Conservation (phyloP, 345 rosid species). For the Acer campestre region DNA sequence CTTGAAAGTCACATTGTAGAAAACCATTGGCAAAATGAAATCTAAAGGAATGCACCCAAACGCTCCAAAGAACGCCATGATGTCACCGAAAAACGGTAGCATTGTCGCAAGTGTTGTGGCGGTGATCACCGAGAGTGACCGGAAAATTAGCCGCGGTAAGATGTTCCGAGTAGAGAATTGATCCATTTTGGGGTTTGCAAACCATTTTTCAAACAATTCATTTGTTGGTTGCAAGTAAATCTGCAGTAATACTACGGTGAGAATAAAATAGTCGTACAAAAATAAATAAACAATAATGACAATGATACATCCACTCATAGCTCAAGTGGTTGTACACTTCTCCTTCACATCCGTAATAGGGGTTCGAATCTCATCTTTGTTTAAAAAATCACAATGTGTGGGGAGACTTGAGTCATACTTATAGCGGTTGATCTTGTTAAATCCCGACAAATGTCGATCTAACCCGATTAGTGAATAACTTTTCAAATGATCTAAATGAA, state of each 20-base stretch:
- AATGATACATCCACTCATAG: too few species aligned
- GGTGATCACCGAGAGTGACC: conserved; percentile 38
- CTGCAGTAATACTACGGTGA: conserved; percentile 28
- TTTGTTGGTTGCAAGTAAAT: conserved; percentile 55
- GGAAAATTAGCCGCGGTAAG: conserved; percentile 38
- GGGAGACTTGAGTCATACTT: too few species aligned
- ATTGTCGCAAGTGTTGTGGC: conserved; percentile 40
- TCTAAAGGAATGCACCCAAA: conserved; percentile 54
- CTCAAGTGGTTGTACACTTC: too few species aligned
- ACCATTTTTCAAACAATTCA: conserved; percentile 40
- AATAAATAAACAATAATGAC: too few species aligned
- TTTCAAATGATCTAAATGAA: background rate
- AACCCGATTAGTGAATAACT: too few species aligned
- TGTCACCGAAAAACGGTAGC: conserved; percentile 64
- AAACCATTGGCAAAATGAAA: conserved; percentile 47
- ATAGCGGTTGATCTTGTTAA: too few species aligned
- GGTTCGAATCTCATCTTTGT: too few species aligned
- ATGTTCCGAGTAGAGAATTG: conserved; percentile 46
- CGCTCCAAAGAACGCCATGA: conserved; percentile 49
- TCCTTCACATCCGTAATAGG: too few species aligned
- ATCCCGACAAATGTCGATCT: too few species aligned
- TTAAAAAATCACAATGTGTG: too few species aligned
- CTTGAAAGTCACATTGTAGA: conserved; percentile 48
- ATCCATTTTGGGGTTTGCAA: conserved; percentile 41
- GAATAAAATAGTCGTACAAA: background rate